These are phyloP conservation scores for Hyaloperonospora arabidopsidis DNA, from an alignment of 352 stramenopile genomes.

Conservation along the genomic window DNA sequence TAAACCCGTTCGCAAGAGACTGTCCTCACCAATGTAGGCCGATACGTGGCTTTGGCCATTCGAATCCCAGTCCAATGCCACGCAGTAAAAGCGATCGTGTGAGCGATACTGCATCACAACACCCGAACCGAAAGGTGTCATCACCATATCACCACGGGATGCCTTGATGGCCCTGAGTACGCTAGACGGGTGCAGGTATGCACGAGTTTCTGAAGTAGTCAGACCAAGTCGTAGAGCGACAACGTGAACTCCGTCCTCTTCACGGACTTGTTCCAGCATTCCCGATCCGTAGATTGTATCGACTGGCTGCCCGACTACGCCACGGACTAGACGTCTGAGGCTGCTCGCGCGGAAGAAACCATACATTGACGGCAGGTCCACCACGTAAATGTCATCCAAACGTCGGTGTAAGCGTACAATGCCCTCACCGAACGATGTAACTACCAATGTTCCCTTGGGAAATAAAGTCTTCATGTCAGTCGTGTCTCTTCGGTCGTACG, in stretches of 20 bases:
- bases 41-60: conserved; percentile 45
- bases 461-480: conserved; percentile 28
- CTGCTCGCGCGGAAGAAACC: conserved; percentile 40
- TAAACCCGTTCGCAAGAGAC: conserved; percentile 44
- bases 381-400: conserved; percentile 47
- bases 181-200: conserved; percentile 51
- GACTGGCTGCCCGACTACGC: conserved; percentile 51
- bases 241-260: conserved; percentile 61
- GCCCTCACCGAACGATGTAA: conserved; percentile 62
- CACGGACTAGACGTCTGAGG: conserved; percentile 37
- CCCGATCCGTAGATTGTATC: conserved; percentile 64
- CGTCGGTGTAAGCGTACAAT: conserved; percentile 40
- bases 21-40: conserved; percentile 49
- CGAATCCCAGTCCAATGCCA: conserved; percentile 62
- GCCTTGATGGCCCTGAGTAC: conserved; percentile 56
- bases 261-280: conserved; percentile 46
- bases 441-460: conserved; percentile 39
- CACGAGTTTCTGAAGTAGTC: conserved; percentile 39
- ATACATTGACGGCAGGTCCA: conserved; percentile 37
- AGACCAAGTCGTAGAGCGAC: conserved; percentile 53
- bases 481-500: background rate
- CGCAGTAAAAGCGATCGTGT: conserved; percentile 54
- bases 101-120: conserved; percentile 61
- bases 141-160: conserved; percentile 65
- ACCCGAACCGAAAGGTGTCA: conserved; percentile 68